phyloP scores from a whole-genome alignment of 2,329 filamentous ascomycete genomes.

The Cladophialophora chaetospira region DNA sequence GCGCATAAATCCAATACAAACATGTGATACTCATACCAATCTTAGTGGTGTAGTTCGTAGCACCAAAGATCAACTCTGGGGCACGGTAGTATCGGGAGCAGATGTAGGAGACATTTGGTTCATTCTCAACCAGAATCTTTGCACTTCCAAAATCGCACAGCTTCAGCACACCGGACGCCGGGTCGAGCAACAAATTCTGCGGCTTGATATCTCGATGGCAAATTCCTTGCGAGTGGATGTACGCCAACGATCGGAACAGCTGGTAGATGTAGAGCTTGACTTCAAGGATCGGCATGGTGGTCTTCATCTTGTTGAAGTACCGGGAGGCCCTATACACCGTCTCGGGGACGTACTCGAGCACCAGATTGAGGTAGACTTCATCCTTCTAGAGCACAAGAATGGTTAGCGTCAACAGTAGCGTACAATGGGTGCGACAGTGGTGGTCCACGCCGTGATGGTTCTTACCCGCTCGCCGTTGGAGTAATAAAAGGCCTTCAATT shows the following conservation, averaged over 20 bases:
- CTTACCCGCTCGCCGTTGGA: slow-evolving; percentile 95
- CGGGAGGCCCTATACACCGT: slow-evolving; percentile 97
- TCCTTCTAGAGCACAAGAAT: slow-evolving; percentile 67
- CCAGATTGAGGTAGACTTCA: slow-evolving; percentile 97
- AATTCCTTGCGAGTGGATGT: slow-evolving; percentile 99
- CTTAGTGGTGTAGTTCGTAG: slow-evolving; percentile 99
- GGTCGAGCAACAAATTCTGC: slow-evolving; percentile 93
- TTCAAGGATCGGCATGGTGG: slow-evolving; percentile 97
- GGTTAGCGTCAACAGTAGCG: background rate
- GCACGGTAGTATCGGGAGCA: slow-evolving; percentile 99
- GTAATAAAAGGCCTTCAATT: slow-evolving; percentile 99
- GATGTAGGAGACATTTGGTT: slow-evolving; percentile 99
- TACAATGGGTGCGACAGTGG: slow-evolving; percentile 2
- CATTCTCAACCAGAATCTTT: slow-evolving; percentile 97
- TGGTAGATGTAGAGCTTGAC: slow-evolving; percentile 99
- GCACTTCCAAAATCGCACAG: slow-evolving; percentile 98
- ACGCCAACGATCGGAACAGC: slow-evolving; percentile 95
- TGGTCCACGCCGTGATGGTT: slow-evolving; percentile 26
- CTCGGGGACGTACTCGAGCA: slow-evolving; percentile 97
- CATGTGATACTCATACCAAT: slow-evolving; percentile 72
- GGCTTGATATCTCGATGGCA: slow-evolving; percentile 99
- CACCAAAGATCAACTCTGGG: slow-evolving; percentile 96
- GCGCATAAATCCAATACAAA: slow-evolving; percentile 24
- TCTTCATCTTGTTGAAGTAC: slow-evolving; percentile 99
- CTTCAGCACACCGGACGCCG: slow-evolving; percentile 87